phyloP scores from a whole-genome alignment of 2,329 filamentous ascomycete genomes.

The Botryotinia narcissicola region DNA sequence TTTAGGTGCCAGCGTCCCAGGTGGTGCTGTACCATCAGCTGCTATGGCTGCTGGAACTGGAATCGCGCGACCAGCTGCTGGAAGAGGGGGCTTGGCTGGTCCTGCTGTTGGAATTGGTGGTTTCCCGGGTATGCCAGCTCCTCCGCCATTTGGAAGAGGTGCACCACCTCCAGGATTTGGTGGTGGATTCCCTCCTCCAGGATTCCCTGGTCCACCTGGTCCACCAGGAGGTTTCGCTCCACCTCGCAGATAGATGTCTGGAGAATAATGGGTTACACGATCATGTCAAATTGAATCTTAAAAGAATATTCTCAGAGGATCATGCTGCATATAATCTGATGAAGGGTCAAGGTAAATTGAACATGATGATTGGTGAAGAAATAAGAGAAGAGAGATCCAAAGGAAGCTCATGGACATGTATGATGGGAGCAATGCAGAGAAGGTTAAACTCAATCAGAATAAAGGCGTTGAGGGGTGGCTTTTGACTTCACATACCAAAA shows the following conservation, averaged over 20 bases:
- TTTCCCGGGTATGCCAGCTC: slow-evolving; percentile 52
- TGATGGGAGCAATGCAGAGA: slow-evolving; percentile 4
- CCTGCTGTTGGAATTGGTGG: slow-evolving; percentile 88
- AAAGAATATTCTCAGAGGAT: not conserved
- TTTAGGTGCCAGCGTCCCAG: slow-evolving; percentile 72
- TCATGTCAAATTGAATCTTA: not conserved
- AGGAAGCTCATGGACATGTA: not conserved
- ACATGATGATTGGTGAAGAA: not conserved
- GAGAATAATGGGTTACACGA: slow-evolving; percentile 13
- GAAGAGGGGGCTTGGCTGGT: slow-evolving; percentile 83
- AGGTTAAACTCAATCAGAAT: slow-evolving; percentile 32
- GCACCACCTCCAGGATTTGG: slow-evolving; percentile 44
- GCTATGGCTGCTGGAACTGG: slow-evolving; percentile 81
- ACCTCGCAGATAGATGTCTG: slow-evolving; percentile 36
- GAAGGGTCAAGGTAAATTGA: not conserved
- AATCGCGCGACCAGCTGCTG: slow-evolving; percentile 86
- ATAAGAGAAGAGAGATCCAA: slow-evolving; percentile 21
- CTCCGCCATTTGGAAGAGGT: slow-evolving; percentile 51
- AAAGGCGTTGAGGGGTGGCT: slow-evolving; percentile 38
- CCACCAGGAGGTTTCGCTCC: slow-evolving; percentile 49
- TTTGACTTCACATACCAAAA: slow-evolving; percentile 37
- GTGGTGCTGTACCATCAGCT: slow-evolving; percentile 53
- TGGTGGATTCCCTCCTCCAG: slow-evolving; percentile 51
- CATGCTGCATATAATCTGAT: not conserved
- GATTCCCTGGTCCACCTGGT: slow-evolving; percentile 45